phyloP scores from a whole-genome alignment of 441 rosid genomes.

The Corymbia calophylla region DNA sequence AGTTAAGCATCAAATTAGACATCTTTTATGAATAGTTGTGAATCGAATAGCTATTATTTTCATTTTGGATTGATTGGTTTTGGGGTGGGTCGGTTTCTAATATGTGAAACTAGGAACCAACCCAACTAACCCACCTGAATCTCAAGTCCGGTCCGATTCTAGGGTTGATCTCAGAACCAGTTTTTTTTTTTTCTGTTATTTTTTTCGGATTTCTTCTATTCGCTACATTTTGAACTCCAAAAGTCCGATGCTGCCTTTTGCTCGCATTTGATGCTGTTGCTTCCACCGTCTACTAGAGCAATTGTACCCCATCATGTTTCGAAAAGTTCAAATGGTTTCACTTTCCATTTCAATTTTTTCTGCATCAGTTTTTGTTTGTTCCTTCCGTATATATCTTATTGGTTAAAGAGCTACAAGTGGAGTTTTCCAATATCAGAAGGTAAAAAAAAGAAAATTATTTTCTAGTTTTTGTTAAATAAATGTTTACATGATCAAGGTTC shows the following conservation, averaged over 20 bases:
- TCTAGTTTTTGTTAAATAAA: too few relatives aligned
- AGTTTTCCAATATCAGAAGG: neutral
- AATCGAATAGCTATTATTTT: too few relatives aligned
- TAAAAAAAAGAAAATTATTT: too few relatives aligned
- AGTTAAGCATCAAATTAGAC: too few relatives aligned
- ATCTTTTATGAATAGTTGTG: too few relatives aligned
- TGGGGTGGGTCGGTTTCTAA: accelerated
- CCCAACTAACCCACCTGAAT: too few relatives aligned
- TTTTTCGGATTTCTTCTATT: neutral
- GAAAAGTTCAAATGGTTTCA: neutral
- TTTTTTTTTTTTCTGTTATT: neutral
- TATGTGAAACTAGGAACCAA: too few relatives aligned
- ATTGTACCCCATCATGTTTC: neutral
- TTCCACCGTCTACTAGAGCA: neutral
- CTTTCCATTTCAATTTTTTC: neutral
- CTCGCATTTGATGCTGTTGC: neutral
- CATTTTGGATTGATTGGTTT: too few relatives aligned
- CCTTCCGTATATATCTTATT: neutral
- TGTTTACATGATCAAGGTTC: neutral
- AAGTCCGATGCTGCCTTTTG: neutral
- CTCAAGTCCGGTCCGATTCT: neutral
- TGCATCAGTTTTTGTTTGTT: neutral
- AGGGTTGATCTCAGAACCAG: neutral
- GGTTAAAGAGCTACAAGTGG: neutral
- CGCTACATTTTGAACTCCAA: neutral